Evolutionary conservation across 2,329 filamentous ascomycete genomes (phyloP).

Genomic region (Ilyonectria mors-panacis): DNA sequence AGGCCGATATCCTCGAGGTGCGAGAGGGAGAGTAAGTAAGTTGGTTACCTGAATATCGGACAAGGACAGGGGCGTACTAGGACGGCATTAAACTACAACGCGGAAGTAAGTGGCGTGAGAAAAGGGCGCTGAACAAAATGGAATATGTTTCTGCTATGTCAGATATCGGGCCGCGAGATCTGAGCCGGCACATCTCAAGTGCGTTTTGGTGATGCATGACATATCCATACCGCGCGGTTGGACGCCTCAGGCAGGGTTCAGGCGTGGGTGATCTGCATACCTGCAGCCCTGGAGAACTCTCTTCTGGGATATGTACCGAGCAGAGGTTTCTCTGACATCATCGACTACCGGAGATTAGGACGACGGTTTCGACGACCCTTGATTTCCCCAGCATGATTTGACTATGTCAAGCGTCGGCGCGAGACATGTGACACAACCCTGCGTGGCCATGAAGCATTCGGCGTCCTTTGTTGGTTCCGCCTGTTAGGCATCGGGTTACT

Average conservation of each 20-base stretch:
- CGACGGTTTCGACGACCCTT: background rate
- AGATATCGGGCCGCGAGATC: background rate
- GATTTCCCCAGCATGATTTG: background rate
- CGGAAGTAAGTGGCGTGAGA: conserved; percentile 13
- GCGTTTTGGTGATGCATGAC: conserved; percentile 16
- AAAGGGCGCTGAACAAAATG: conserved; percentile 20
- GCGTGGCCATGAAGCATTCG: background rate
- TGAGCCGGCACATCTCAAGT: too few relatives aligned
- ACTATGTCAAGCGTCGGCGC: background rate
- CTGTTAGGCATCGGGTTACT: background rate
- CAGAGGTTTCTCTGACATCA: conserved; percentile 2
- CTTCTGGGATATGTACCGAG: conserved; percentile 1
- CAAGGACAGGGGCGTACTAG: conserved; percentile 25
- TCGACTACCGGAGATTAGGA: background rate
- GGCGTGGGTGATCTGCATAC: conserved; percentile 29
- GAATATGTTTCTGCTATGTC: background rate
- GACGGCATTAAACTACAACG: conserved; percentile 12
- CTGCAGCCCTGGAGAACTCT: conserved; percentile 15
- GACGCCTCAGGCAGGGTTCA: conserved; percentile 17
- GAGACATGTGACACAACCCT: background rate
- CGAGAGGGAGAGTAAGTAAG: conserved; percentile 50
- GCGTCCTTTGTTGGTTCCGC: background rate
- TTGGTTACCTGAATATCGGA: conserved; percentile 18
- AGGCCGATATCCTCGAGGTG: conserved; percentile 56
- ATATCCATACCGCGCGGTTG: conserved; percentile 13